These are phyloP conservation scores for Polyporus tsugae DNA, from an alignment of 1,284 basidiomycete genomes.

Conservation along the genomic window DNA sequence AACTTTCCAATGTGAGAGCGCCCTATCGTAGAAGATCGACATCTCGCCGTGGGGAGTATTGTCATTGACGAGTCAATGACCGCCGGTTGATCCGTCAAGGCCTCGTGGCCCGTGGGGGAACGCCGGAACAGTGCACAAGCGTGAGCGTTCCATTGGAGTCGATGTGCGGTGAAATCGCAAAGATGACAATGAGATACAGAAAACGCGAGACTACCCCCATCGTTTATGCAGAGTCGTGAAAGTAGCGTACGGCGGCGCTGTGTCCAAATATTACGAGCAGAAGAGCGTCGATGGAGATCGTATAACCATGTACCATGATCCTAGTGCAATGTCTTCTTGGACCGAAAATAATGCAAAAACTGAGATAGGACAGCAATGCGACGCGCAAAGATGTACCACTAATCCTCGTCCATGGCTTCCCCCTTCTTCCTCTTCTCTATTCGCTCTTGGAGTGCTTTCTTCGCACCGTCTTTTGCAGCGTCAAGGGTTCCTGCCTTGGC, in stretches of 20 bases:
- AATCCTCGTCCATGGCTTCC: conserved; percentile 62
- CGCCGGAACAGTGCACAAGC: not conserved
- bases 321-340: no score
- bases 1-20: not conserved
- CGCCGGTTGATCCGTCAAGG: no score
- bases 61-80: no score
- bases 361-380: conserved; percentile 13
- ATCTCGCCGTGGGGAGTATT: not conserved
- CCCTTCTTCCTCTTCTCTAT: conserved; percentile 58
- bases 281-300: not conserved
- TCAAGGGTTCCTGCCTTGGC: conserved; percentile 70
- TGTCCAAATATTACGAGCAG: not conserved
- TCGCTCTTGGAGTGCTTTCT: conserved; percentile 59
- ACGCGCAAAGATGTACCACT: conserved; percentile 21
- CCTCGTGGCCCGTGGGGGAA: not conserved
- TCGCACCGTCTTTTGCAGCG: conserved; percentile 55
- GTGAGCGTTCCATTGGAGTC: not conserved
- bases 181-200: not conserved
- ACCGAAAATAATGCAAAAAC: not conserved
- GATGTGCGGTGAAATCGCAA: not conserved
- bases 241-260: not conserved
- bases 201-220: not conserved
- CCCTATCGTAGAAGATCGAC: not conserved
- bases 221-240: not conserved
- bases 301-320: not conserved